phyloP scores from a whole-genome alignment of 2,329 filamentous ascomycete genomes.

The Colletotrichum eleusines region DNA sequence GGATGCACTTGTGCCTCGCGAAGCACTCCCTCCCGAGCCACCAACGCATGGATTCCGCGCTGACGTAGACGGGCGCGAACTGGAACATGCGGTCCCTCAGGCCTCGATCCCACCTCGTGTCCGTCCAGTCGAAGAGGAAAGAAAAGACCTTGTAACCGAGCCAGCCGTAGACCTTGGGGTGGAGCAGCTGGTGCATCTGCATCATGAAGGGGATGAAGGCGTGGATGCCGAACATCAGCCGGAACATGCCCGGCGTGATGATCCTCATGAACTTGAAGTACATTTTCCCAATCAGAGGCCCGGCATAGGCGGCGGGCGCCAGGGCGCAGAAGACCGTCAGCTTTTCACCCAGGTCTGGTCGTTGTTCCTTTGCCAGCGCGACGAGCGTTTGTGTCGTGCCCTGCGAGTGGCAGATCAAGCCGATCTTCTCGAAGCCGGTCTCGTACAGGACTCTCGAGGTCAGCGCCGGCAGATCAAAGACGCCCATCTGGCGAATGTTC shows the following conservation, averaged over 20 bases:
- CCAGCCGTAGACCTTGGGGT: conserved; percentile 77
- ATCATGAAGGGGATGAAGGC: conserved; percentile 96
- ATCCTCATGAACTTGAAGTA: conserved; percentile 93
- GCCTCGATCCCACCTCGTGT: conserved; percentile 84
- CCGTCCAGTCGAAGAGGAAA: conserved; percentile 90
- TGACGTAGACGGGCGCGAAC: conserved; percentile 91
- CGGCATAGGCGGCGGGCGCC: conserved; percentile 90
- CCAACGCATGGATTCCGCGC: conserved; percentile 92
- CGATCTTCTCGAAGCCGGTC: conserved; percentile 86
- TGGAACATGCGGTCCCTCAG: conserved; percentile 88
- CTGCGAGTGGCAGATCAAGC: conserved; percentile 88
- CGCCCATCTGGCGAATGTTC: conserved; percentile 95
- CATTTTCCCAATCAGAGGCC: conserved; percentile 84
- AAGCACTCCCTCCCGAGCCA: conserved; percentile 93
- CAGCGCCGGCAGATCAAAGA: conserved; percentile 86
- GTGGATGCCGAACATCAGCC: conserved; percentile 89
- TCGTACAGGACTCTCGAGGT: conserved; percentile 82
- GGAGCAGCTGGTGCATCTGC: conserved; percentile 78
- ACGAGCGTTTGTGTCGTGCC: conserved; percentile 91
- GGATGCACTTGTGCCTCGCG: conserved; percentile 82
- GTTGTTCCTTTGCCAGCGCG: conserved; percentile 88
- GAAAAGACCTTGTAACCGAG: conserved; percentile 91
- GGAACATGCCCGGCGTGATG: conserved; percentile 81
- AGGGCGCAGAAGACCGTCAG: conserved; percentile 92
- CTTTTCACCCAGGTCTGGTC: conserved; percentile 84